These are phyloP conservation scores for Scedosporium minutisporum DNA, from an alignment of 2,329 filamentous ascomycete species.

Conservation along the genomic window DNA sequence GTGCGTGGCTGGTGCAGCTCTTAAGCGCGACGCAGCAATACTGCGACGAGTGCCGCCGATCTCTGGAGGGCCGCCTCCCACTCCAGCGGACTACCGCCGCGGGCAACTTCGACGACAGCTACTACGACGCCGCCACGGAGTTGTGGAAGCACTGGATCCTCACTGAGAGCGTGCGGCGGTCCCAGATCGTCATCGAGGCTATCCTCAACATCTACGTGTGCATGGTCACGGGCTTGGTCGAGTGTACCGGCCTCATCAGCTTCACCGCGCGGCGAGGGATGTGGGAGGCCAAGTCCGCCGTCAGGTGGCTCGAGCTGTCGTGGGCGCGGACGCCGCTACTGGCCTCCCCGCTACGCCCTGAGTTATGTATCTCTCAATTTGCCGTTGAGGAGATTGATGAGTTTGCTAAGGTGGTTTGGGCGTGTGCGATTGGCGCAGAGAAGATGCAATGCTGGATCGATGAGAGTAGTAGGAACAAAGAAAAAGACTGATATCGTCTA, in stretches of 20 bases:
- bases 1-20: background rate
- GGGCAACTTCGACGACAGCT: background rate
- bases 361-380: no score
- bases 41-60: background rate
- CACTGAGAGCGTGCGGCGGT: slow-evolving; percentile 20
- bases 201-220: slow-evolving; percentile 17
- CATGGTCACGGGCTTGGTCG: slow-evolving; percentile 16
- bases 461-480: no score
- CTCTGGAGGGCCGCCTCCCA: background rate
- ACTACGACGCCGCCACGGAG: background rate
- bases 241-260: slow-evolving; percentile 17
- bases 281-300: slow-evolving; percentile 18
- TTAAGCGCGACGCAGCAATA: background rate
- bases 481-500: no score
- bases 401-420: no score
- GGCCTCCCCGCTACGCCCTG: no score
- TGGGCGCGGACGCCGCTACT: no score
- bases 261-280: slow-evolving; percentile 18
- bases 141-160: slow-evolving; percentile 20
- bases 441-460: no score
- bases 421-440: no score
- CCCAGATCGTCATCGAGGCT: slow-evolving; percentile 15
- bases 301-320: background rate
- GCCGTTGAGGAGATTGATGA: no score
- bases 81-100: background rate